A percentile compares a stretch with the other conserved stretches of the same genome.
Conservation (phyloP, 2,329 filamentous ascomycete species). For the Cylindrodendrum hubeiense region DNA sequence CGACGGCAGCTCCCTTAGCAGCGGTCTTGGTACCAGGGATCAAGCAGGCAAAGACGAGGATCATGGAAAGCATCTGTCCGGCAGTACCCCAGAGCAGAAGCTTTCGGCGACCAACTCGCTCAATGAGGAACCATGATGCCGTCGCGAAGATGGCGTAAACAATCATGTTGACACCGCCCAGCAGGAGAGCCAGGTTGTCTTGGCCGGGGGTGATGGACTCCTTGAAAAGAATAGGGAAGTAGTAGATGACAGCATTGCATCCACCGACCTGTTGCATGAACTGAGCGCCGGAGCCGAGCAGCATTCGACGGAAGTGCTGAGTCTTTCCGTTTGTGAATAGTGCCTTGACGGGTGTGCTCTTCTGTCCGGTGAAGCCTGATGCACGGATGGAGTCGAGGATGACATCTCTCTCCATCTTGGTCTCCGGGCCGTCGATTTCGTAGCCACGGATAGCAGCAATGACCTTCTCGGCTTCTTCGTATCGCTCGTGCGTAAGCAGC, state of each 20-base stretch:
- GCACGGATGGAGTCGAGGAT: constrained; percentile 64
- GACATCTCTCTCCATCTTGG: constrained; percentile 68
- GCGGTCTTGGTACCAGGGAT: constrained; percentile 73
- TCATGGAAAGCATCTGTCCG: constrained; percentile 67
- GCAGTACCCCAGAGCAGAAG: constrained; percentile 59
- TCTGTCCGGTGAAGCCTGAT: constrained; percentile 58
- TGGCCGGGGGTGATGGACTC: constrained; percentile 38
- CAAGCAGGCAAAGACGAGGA: constrained; percentile 72
- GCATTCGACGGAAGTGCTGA: constrained; percentile 74
- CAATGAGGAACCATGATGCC: constrained; percentile 66
- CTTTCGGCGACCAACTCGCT: constrained; percentile 59
- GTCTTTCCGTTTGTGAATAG: constrained; percentile 73
- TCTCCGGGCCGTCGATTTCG: constrained; percentile 66
- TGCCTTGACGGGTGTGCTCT: constrained; percentile 62
- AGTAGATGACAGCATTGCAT: constrained; percentile 72
- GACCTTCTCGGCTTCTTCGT: constrained; percentile 53
- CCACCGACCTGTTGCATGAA: constrained; percentile 73
- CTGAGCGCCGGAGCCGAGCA: constrained; percentile 70
- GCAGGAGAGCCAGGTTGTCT: constrained; percentile 62
- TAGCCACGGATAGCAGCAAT: constrained; percentile 48
- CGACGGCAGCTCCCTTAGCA: constrained; percentile 76
- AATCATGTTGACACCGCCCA: constrained; percentile 64
- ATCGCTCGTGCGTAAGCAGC: constrained; percentile 61
- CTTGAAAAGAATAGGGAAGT: constrained; percentile 69
- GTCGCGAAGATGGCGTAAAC: constrained; percentile 70